Evolutionary conservation across 2,329 filamentous ascomycete genomes (phyloP), one percentile per base, ranked within the genome.

Genomic region (Blastomyces parvus): DNA sequence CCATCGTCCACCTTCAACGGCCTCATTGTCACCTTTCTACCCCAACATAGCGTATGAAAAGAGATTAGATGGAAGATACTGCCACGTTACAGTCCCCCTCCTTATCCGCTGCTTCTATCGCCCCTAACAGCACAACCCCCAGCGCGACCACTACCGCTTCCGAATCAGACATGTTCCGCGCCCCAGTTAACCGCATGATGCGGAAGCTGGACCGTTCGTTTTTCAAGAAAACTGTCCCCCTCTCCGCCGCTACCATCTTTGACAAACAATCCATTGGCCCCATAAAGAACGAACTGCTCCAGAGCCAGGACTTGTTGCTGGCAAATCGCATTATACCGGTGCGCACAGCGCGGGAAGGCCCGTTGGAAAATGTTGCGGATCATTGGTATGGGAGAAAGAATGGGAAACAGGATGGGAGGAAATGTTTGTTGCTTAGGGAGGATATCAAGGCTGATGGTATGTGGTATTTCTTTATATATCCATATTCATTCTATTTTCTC

Each of bases 191-290:
- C 70, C 88, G 89, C 74, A 86, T 88, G 64, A 89, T 90, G 80
- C 86, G 86, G 72, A 83, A 84, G 59, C 85, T 99, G 67, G 92
- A 99, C 78, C 87, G 90, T 68, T 83, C 87, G 19, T 87, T 95
- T 67, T 97, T 97, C 79, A 81, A 84, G 61, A 90, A 88, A 74
- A 89, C 82, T 0, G 79, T 96, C 62, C 86, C 88, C 30, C 80
- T 93, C 30, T 84, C 91, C 9, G 92, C 91, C 2, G 93, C 91
- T 7, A 84, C 88, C 46, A 81, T 97, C 55, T 83, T 85, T 67
- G 88, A 94, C 72, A 84, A 84, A 65, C 88, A 85, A 68, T 84
- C 91, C 69, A 91, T 97, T 63, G 83, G 87, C 30, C 83, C 81
- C 67, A 87, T 89, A 73, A 84, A 89, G 66, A 85, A 85, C 69